A percentile compares a stretch with the other conserved stretches of the same genome.
Evolutionary conservation across 495 filamentous ascomycete species (phyloP).

Genomic region (Tetracladium marchalianum): DNA sequence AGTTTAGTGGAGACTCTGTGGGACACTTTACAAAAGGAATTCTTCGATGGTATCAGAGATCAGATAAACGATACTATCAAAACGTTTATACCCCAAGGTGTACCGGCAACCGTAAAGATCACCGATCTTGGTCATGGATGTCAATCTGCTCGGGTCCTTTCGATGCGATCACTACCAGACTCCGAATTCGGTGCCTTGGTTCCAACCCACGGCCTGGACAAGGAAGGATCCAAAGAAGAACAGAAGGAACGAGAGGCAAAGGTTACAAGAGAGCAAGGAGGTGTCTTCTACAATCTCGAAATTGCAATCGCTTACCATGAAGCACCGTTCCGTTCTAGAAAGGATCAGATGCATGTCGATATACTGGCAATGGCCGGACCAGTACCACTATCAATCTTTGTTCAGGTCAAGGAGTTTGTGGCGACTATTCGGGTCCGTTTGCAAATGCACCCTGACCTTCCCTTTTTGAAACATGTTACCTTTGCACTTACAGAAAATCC

Average conservation of each 20-base stretch:
- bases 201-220: constrained; percentile 2
- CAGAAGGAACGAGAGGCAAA: constrained; percentile 1
- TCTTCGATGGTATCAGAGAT: constrained; percentile 2
- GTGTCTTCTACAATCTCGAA: constrained; percentile 8
- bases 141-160: constrained; percentile 2
- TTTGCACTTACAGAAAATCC: constrained; percentile 7
- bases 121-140: constrained; percentile 3
- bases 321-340: background rate
- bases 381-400: constrained; percentile 2
- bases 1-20: constrained; percentile 7
- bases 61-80: constrained; percentile 8
- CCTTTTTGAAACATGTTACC: constrained; percentile 6
- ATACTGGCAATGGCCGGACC: constrained; percentile 4
- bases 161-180: constrained; percentile 5
- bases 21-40: constrained; percentile 2
- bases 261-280: constrained; percentile 1
- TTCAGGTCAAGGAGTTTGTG: constrained; percentile 7
- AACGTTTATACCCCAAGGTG: constrained; percentile 1
- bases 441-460: constrained; percentile 8
- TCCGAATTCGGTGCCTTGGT: constrained; percentile 5
- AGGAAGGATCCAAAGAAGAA: constrained; percentile 1
- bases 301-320: constrained; percentile 8
- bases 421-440: constrained; percentile 3
- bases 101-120: constrained; percentile 7
- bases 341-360: constrained; percentile 9